Base-by-base conservation (phyloP, 768 basidiomycete species). In the Nidula microcarpa region DNA sequence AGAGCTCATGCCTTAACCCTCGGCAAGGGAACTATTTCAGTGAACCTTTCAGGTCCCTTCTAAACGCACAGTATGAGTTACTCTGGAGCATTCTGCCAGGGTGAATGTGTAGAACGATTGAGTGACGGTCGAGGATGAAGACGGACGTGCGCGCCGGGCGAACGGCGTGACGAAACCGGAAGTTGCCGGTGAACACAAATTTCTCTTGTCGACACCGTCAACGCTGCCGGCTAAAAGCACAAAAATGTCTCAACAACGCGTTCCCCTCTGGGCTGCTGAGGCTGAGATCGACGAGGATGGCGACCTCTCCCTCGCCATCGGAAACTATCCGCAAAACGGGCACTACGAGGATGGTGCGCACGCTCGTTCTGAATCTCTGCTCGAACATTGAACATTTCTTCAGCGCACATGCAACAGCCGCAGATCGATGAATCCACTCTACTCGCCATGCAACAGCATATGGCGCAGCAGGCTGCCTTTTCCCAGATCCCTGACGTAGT, bases 401-500 rank as follows among this genome's bases (percentile, higher is more conserved):
- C 62, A 77, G 76, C 72, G 33, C 75, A 74, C 55, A 71, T 80
- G 30, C 72, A 70, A 35, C 83, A 85, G 63, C 77, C 86, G 50
- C 84, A 81, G 56, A 81, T 91, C 61, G 85, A 89, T 57, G 89
- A 90, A 58, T 72, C 83, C 2, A 79, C 89, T 1, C 62, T 91
- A 3, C 60, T 84, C 51, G 85, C 87, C 6, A 79, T 89, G 70
- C 91, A 93, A 63, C 87, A 91, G 53, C 87, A 91, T 69, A 85
- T 91, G 74, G 87, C 83, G 0, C 90, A 92, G 56, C 88, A 92
- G 56, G 83, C 84, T 1, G 91, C 89, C 1, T 85, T 94, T 67
- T 74, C 89, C 0, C 82, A 86, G 61, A 89, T 95, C 45, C 92
- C 91, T 0, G 92, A 94, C 68, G 85, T 86, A 44, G 94, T 94